These are phyloP conservation scores for Licmophora abbreviata DNA, from an alignment of 108 stramenopile species.

Conservation along the genomic window DNA sequence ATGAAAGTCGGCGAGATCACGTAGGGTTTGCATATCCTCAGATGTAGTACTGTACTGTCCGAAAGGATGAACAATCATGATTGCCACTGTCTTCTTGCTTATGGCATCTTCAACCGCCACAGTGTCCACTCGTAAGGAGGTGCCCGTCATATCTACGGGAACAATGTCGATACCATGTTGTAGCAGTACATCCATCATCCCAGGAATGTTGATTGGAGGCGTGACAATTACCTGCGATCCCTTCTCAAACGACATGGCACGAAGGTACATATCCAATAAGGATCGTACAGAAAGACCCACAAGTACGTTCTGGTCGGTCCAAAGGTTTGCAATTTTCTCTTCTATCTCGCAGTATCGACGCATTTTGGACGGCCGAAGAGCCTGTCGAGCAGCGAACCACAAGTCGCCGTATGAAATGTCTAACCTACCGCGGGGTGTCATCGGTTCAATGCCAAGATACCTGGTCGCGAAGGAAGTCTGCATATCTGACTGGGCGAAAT, in stretches of 20 bases:
- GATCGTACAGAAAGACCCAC: conserved; percentile 70
- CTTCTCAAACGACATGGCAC: conserved; percentile 32
- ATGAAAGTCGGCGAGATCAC: conserved; percentile 30
- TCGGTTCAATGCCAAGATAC: conserved; percentile 16
- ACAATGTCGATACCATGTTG: conserved; percentile 49
- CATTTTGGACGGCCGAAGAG: background rate
- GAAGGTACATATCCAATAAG: conserved; percentile 65
- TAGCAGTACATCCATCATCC: conserved; percentile 60
- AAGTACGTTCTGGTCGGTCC: conserved; percentile 21
- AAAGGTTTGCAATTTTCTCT: conserved; percentile 2
- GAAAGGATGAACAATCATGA: conserved; percentile 80
- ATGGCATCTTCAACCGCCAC: conserved; percentile 36
- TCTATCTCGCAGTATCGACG: conserved; percentile 3
- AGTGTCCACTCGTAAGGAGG: conserved; percentile 23
- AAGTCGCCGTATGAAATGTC: conserved; percentile 55
- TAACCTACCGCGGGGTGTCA: conserved; percentile 67
- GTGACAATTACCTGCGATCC: conserved; percentile 63
- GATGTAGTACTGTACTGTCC: conserved; percentile 32
- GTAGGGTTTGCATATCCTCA: conserved; percentile 23
- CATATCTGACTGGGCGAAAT: too few relatives aligned
- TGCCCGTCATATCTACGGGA: conserved; percentile 46
- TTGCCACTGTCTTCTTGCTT: conserved; percentile 57
- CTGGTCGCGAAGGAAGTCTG: background rate
- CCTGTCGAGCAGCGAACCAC: conserved; percentile 21
- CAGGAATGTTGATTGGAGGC: conserved; percentile 69